phyloP scores from a whole-genome alignment of 2,329 filamentous ascomycete species.

The Calonectria pseudoreteaudii region DNA sequence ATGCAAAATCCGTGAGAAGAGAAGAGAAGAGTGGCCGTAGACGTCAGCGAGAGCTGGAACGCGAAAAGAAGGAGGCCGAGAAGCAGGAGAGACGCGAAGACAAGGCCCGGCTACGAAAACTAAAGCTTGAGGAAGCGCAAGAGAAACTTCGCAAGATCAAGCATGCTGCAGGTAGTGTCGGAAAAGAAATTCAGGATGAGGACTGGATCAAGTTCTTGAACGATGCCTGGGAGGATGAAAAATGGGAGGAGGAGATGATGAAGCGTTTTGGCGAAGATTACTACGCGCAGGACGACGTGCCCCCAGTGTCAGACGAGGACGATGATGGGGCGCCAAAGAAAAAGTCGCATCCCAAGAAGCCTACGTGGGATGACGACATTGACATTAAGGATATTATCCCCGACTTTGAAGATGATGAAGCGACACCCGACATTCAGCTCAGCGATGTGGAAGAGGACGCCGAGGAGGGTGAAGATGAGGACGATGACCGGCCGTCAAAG shows the following conservation, averaged over 20 bases:
- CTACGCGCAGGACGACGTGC: slow-evolving; percentile 80
- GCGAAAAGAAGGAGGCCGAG: slow-evolving; percentile 81
- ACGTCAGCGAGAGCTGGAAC: slow-evolving; percentile 82
- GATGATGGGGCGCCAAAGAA: slow-evolving; percentile 71
- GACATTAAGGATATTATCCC: slow-evolving; percentile 94
- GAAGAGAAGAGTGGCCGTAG: slow-evolving; percentile 84
- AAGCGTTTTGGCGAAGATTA: slow-evolving; percentile 91
- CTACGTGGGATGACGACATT: slow-evolving; percentile 94
- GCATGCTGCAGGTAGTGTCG: slow-evolving; percentile 83
- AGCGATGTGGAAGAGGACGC: slow-evolving; percentile 57
- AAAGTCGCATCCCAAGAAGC: slow-evolving; percentile 64
- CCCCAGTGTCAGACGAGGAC: slow-evolving; percentile 74
- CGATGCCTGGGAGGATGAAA: slow-evolving; percentile 86
- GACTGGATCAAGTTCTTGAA: slow-evolving; percentile 90
- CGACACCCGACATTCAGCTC: slow-evolving; percentile 64
- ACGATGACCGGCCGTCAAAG: slow-evolving; percentile 62
- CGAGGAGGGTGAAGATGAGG: slow-evolving; percentile 54
- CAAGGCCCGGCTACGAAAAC: slow-evolving; percentile 82
- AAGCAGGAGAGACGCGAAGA: slow-evolving; percentile 83
- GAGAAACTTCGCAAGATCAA: slow-evolving; percentile 89
- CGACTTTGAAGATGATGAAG: slow-evolving; percentile 79
- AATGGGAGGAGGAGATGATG: slow-evolving; percentile 92
- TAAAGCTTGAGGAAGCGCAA: slow-evolving; percentile 93
- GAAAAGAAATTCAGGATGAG: slow-evolving; percentile 75
- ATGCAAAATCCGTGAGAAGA: slow-evolving; percentile 84